Conservation (phyloP, 2,329 filamentous ascomycete species). For the Stachybotrys elegans region DNA sequence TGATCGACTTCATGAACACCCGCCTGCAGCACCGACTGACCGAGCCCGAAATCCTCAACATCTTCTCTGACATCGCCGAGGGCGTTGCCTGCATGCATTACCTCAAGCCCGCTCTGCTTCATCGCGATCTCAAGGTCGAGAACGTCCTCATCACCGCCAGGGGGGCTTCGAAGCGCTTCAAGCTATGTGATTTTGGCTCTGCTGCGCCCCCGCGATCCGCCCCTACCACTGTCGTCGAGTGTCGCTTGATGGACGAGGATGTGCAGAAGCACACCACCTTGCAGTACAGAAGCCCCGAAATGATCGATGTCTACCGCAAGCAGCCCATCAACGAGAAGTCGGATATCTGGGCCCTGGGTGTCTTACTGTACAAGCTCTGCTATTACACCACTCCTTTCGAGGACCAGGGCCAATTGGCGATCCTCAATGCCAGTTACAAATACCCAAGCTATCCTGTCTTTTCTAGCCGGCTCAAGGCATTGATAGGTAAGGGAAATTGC, state of each 20-base stretch:
- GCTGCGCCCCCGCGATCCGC: constrained; percentile 79
- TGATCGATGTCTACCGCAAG: constrained; percentile 97
- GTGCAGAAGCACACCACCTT: constrained; percentile 95
- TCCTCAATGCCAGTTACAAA: constrained; percentile 90
- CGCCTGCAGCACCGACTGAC: constrained; percentile 92
- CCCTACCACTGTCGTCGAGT: constrained; percentile 81
- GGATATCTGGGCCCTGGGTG: constrained; percentile 95
- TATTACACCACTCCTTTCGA: constrained; percentile 99
- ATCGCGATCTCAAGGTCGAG: constrained; percentile 95
- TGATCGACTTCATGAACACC: constrained; percentile 99
- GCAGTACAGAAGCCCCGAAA: constrained; percentile 96
- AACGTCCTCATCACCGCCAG: constrained; percentile 84
- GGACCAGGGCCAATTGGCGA: constrained; percentile 94
- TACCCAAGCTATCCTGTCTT: constrained; percentile 86
- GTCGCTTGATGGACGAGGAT: constrained; percentile 90
- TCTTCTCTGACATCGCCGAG: constrained; percentile 93
- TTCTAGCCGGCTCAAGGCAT: constrained; percentile 79
- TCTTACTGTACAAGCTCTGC: constrained; percentile 94
- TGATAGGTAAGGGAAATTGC: constrained; percentile 62
- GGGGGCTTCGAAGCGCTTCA: constrained; percentile 70
- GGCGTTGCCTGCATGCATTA: constrained; percentile 99
- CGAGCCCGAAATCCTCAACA: constrained; percentile 94
- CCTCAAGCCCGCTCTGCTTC: constrained; percentile 84
- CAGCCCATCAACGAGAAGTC: constrained; percentile 98
- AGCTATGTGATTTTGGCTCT: constrained; percentile 97